A percentile compares a stretch with the other conserved stretches of the same genome.
Conservation (phyloP, 768 basidiomycete genomes). For the Leucosporidium creatinivorum region DNA sequence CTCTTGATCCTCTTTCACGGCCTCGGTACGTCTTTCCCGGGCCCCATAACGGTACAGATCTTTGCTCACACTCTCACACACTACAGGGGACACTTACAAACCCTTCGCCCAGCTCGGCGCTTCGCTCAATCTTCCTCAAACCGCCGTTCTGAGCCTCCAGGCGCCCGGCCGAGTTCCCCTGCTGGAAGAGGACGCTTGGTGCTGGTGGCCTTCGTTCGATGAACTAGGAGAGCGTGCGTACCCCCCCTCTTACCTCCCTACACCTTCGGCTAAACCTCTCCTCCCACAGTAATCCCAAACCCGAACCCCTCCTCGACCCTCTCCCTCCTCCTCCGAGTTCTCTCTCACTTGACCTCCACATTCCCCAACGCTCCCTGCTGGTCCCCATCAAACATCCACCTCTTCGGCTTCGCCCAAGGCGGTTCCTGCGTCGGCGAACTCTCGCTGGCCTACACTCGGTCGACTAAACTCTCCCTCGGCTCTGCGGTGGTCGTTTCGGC, state of each 20-base stretch:
- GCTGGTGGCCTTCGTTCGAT: slow-evolving; percentile 82
- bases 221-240: slow-evolving; percentile 55
- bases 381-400: slow-evolving; percentile 62
- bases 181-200: slow-evolving; percentile 54
- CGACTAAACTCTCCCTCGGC: slow-evolving; percentile 46
- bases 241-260: neutral
- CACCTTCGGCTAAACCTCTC: neutral
- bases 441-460: slow-evolving; percentile 43
- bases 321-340: slow-evolving; percentile 47
- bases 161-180: slow-evolving; percentile 64
- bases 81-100: slow-evolving; percentile 67
- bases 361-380: slow-evolving; percentile 49
- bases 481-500: slow-evolving; percentile 65
- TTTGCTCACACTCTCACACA: no score
- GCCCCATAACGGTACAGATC: no score
- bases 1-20: slow-evolving; percentile 77
- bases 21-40: slow-evolving; percentile 50
- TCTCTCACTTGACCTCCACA: slow-evolving; percentile 53
- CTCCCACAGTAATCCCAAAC: slow-evolving; percentile 36
- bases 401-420: slow-evolving; percentile 84
- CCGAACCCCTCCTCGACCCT: slow-evolving; percentile 70
- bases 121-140: slow-evolving; percentile 77
- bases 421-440: slow-evolving; percentile 69
- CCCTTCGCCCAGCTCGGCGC: slow-evolving; percentile 70
- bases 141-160: slow-evolving; percentile 70